A percentile compares a stretch with the other conserved stretches of the same genome.
phyloP scores from a whole-genome alignment of 495 filamentous ascomycete genomes.

The Lasiosphaeris hirsuta region DNA sequence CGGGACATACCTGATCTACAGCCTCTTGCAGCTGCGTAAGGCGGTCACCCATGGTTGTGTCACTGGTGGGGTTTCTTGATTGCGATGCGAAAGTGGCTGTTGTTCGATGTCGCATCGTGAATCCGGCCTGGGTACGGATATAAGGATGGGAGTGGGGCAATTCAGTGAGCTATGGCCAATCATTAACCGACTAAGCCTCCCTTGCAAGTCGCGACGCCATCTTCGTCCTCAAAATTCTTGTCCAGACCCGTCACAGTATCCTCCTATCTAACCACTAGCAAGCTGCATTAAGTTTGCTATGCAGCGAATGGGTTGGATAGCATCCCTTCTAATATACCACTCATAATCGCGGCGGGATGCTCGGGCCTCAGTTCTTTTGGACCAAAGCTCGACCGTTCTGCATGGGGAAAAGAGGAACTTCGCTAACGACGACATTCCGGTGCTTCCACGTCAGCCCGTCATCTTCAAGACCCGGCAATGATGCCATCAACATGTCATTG shows the following conservation, averaged over 20 bases:
- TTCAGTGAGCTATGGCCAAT: not conserved
- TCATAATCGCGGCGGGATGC: no score
- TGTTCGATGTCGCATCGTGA: not conserved
- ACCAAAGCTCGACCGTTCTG: no score
- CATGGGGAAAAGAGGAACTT: no score
- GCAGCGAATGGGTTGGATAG: no score
- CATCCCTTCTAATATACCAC: no score
- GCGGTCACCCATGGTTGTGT: slow-evolving; percentile 71
- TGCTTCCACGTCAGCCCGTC: not conserved
- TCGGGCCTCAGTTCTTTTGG: no score
- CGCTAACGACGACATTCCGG: no score
- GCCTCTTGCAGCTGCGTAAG: slow-evolving; percentile 94
- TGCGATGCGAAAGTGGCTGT: not conserved
- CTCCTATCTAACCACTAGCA: no score
- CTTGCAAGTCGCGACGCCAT: no score
- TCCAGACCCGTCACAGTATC: no score
- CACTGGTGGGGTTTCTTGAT: not conserved
- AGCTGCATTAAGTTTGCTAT: no score
- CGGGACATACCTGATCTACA: slow-evolving; percentile 66
- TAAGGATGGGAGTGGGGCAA: not conserved
- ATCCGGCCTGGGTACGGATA: slow-evolving; percentile 1
- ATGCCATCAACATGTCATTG: not conserved
- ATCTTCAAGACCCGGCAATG: not conserved
- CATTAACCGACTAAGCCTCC: not conserved
- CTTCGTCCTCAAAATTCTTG: no score